Conservation (phyloP, 2,329 filamentous ascomycete genomes). For the Leptographium wingfieldii region DNA sequence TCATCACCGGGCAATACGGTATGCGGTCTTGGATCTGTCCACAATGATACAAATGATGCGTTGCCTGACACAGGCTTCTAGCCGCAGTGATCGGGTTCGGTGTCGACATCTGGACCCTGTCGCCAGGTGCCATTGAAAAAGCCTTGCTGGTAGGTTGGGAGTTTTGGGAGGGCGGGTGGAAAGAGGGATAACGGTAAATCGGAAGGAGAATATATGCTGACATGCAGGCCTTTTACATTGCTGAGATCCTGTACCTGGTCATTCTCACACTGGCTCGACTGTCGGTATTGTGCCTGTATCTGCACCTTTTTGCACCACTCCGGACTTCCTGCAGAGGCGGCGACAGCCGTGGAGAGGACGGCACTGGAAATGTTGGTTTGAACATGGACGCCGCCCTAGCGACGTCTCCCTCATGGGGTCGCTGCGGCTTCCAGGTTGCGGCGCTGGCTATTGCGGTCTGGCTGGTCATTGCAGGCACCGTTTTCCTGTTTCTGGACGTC, state of each 20-base stretch:
- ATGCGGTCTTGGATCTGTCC: constrained; percentile 1
- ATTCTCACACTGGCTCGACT: constrained; percentile 19
- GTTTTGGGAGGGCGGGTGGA: neutral
- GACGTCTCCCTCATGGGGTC: neutral
- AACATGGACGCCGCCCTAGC: neutral
- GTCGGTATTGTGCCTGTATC: constrained; percentile 20
- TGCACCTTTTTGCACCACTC: constrained; percentile 18
- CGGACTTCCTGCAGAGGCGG: constrained; percentile 9
- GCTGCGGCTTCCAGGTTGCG: constrained; percentile 15
- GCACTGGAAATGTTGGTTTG: neutral
- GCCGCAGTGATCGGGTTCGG: constrained; percentile 20
- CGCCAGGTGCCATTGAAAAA: constrained; percentile 15
- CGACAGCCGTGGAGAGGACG: neutral
- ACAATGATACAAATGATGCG: too few species aligned
- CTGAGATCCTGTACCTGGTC: constrained; percentile 21
- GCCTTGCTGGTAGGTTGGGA: constrained; percentile 18
- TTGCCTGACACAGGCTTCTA: neutral
- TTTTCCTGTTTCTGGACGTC: constrained; percentile 21
- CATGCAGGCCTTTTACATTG: constrained; percentile 21
- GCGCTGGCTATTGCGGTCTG: constrained; percentile 15
- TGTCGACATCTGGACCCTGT: constrained; percentile 25
- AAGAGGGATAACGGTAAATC: neutral
- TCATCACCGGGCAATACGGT: constrained; percentile 21
- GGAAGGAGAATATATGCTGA: neutral
- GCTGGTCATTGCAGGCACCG: constrained; percentile 15